A percentile compares a stretch with the other conserved stretches of the same genome.
Conservation (phyloP, 495 filamentous ascomycete genomes). For the Aspergillus taichungensis region DNA sequence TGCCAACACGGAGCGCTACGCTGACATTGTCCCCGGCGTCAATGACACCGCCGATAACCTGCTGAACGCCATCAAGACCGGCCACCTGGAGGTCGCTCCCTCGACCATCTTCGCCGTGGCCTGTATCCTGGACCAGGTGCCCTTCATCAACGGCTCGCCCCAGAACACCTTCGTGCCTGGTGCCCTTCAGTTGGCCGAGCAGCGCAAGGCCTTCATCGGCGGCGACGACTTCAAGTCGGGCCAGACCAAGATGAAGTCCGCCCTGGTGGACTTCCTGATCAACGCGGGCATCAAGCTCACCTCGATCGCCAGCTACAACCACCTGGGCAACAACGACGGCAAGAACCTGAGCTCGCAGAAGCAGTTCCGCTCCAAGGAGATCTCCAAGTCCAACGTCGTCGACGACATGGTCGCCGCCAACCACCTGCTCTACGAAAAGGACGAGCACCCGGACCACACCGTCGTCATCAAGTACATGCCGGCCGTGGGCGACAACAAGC, state of each 20-base stretch:
- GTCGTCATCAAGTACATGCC: constrained; percentile 99
- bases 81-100: constrained; percentile 83
- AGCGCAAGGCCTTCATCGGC: constrained; percentile 82
- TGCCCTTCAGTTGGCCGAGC: constrained; percentile 81
- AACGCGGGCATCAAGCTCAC: constrained; percentile 98
- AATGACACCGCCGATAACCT: constrained; percentile 97
- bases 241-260: constrained; percentile 99
- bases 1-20: constrained; percentile 95
- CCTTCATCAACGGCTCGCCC: constrained; percentile 98
- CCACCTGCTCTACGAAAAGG: constrained; percentile 75
- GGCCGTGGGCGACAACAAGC: constrained; percentile 98
- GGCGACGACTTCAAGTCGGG: constrained; percentile 99
- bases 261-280: constrained; percentile 96
- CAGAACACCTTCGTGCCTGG: constrained; percentile 99
- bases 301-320: constrained; percentile 98
- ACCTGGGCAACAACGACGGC: constrained; percentile 98
- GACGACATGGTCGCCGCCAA: constrained; percentile 99
- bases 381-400: constrained; percentile 96
- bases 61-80: constrained; percentile 71
- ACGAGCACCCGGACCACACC: constrained; percentile 82
- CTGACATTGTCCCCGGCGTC: constrained; percentile 77
- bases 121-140: constrained; percentile 77
- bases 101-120: constrained; percentile 95
- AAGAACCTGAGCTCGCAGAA: constrained; percentile 95
- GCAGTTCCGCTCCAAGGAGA: constrained; percentile 99